A percentile compares a stretch with the other conserved stretches of the same genome.
These are phyloP conservation scores for Cymbopogon flexuosus DNA, from an alignment of 202 grass and related monocot species.

Conservation along the genomic window DNA sequence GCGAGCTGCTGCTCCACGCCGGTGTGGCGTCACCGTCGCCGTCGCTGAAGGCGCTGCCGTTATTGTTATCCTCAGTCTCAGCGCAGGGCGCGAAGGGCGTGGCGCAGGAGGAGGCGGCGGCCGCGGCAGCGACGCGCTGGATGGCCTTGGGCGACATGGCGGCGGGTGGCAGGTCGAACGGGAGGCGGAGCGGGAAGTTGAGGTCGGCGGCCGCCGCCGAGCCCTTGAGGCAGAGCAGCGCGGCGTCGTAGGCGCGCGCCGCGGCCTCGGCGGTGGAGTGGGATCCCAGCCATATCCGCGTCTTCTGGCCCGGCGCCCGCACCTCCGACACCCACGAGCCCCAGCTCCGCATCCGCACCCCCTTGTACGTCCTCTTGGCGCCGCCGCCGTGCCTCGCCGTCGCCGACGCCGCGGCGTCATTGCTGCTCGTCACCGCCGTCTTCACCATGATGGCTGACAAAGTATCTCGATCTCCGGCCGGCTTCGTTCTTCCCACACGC, in stretches of 20 bases:
- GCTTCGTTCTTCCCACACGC: neutral
- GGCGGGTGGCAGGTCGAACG: constrained; percentile 44
- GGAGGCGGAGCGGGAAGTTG: constrained; percentile 64
- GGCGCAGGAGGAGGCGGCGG: constrained; percentile 17
- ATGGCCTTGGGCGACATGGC: constrained; percentile 83
- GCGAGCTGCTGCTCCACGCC: constrained; percentile 8
- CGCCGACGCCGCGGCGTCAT: neutral
- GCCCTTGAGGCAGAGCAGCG: constrained; percentile 85
- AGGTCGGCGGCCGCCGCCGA: constrained; percentile 44
- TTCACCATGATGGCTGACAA: constrained; percentile 27
- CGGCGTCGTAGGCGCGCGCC: constrained; percentile 84
- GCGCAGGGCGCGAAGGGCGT: neutral
- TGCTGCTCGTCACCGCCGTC: neutral
- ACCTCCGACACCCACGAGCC: constrained; percentile 97
- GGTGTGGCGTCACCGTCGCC: neutral
- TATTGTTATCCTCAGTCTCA: no score
- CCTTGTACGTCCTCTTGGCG: constrained; percentile 56
- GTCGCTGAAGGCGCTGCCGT: neutral
- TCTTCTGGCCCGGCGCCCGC: constrained; percentile 74
- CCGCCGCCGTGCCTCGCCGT: neutral
- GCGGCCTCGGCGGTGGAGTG: constrained; percentile 86
- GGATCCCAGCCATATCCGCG: constrained; percentile 85
- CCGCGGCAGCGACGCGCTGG: constrained; percentile 64
- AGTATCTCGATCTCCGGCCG: neutral
- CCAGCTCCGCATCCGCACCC: constrained; percentile 96